These are phyloP conservation scores for Tagetes patula DNA, from an alignment of 129 eudicot species.

Conservation along the genomic window DNA sequence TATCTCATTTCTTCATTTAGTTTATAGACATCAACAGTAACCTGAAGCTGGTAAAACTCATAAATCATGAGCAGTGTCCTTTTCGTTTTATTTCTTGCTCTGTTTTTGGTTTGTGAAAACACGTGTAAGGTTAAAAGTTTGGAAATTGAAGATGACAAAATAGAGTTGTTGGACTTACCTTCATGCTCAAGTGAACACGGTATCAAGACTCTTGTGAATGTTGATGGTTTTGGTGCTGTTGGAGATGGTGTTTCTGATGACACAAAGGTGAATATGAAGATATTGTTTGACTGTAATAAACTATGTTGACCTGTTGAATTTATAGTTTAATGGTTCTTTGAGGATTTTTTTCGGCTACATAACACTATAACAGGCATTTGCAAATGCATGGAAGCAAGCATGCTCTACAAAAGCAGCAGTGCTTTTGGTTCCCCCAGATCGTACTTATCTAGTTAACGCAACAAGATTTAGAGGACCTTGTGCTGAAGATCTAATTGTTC, in stretches of 20 bases:
- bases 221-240: slow-evolving; percentile 85
- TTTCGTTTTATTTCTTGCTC: slow-evolving; percentile 48
- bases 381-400: slow-evolving; percentile 79
- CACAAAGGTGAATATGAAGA: slow-evolving; percentile 62
- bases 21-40: slow-evolving; percentile 41
- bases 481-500: slow-evolving; percentile 55
- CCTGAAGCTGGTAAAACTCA: slow-evolving; percentile 29
- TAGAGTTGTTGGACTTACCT: slow-evolving; percentile 42
- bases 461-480: slow-evolving; percentile 91
- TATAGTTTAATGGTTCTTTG: slow-evolving; percentile 9
- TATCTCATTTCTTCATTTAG: slow-evolving; percentile 42
- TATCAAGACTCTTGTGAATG: slow-evolving; percentile 65
- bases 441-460: slow-evolving; percentile 73
- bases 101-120: slow-evolving; percentile 41
- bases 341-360: slow-evolving; percentile 2
- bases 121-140: slow-evolving; percentile 39
- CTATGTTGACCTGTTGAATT: slow-evolving; percentile 11
- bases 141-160: slow-evolving; percentile 43
- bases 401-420: slow-evolving; percentile 70
- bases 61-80: slow-evolving; percentile 50
- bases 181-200: slow-evolving; percentile 53
- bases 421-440: slow-evolving; percentile 73
- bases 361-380: slow-evolving; percentile 60
- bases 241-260: slow-evolving; percentile 96
- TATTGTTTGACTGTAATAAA: slow-evolving; percentile 6